Conservation (phyloP, 345 rosid species). For the Gossypium ekmanianum region DNA sequence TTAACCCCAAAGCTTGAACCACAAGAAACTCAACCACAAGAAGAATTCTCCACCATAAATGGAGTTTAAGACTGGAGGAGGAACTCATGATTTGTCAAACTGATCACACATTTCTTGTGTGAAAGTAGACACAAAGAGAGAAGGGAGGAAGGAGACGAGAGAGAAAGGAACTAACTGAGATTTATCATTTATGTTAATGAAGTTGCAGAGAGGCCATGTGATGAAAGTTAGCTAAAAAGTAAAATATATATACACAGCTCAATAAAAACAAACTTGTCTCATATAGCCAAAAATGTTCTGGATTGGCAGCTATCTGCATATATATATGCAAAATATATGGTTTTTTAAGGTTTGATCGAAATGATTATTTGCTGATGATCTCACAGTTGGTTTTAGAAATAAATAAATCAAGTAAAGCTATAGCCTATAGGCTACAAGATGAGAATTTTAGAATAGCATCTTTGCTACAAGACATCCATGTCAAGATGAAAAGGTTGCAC, state of each 20-base stretch:
- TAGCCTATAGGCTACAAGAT: not conserved
- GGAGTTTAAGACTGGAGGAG: slow-evolving; percentile 27
- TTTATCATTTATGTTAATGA: slow-evolving; percentile 24
- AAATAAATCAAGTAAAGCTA: not conserved
- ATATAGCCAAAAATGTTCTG: slow-evolving; percentile 22
- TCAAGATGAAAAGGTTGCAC: slow-evolving; percentile 33
- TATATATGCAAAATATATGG: not conserved
- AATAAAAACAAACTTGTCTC: slow-evolving; percentile 29
- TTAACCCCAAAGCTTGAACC: slow-evolving; percentile 37
- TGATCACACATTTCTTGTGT: slow-evolving; percentile 35
- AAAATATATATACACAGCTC: slow-evolving; percentile 34
- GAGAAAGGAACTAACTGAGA: slow-evolving; percentile 26
- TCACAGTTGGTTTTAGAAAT: slow-evolving; percentile 10
- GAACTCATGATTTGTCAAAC: slow-evolving; percentile 43
- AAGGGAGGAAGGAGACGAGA: not conserved
- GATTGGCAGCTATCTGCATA: slow-evolving; percentile 12
- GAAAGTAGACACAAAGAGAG: not conserved
- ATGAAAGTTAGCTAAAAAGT: slow-evolving; percentile 13
- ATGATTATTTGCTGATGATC: slow-evolving; percentile 16
- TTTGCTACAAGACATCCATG: slow-evolving; percentile 55
- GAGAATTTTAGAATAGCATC: slow-evolving; percentile 43
- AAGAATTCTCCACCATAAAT: slow-evolving; percentile 33
- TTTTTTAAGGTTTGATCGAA: slow-evolving; percentile 7
- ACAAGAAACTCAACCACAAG: slow-evolving; percentile 9
- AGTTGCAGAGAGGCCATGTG: slow-evolving; percentile 44